phyloP scores from a whole-genome alignment of 768 basidiomycete species.

The Galerina sulciceps region DNA sequence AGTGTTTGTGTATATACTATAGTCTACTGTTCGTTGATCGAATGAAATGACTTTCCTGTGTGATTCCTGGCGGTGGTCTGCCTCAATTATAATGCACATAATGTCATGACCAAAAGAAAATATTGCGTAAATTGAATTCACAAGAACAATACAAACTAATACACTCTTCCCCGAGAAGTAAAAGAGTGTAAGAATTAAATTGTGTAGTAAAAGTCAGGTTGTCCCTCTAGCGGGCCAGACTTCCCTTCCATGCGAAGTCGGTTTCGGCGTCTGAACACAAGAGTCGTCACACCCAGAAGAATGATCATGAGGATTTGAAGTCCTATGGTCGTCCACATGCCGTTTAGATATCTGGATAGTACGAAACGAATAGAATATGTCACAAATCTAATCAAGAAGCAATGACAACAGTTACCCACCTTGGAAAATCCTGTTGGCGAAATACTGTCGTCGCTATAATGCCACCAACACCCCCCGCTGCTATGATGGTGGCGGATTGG shows the following conservation, averaged over 20 bases:
- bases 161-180: too few species aligned
- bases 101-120: too few species aligned
- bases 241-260: conserved; percentile 20
- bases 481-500: conserved; percentile 36
- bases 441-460: conserved; percentile 44
- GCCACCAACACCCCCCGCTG: conserved; percentile 42
- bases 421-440: conserved; percentile 38
- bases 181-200: conserved; percentile 14
- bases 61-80: not conserved
- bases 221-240: conserved; percentile 22
- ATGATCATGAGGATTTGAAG: conserved; percentile 21
- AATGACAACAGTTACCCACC: not conserved
- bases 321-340: conserved; percentile 27
- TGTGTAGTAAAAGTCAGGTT: conserved; percentile 25
- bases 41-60: conserved; percentile 5
- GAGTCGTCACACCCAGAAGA: conserved; percentile 18
- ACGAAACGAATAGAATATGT: not conserved
- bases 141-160: too few species aligned
- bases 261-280: conserved; percentile 20
- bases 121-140: too few species aligned
- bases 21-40: conserved; percentile 7
- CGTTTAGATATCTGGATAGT: conserved; percentile 20
- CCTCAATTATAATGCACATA: too few species aligned
- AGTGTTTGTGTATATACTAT: not conserved
- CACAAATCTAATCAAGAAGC: not conserved